phyloP scores from a whole-genome alignment of 106 monocot species.

The Xerophyta viscosa region DNA sequence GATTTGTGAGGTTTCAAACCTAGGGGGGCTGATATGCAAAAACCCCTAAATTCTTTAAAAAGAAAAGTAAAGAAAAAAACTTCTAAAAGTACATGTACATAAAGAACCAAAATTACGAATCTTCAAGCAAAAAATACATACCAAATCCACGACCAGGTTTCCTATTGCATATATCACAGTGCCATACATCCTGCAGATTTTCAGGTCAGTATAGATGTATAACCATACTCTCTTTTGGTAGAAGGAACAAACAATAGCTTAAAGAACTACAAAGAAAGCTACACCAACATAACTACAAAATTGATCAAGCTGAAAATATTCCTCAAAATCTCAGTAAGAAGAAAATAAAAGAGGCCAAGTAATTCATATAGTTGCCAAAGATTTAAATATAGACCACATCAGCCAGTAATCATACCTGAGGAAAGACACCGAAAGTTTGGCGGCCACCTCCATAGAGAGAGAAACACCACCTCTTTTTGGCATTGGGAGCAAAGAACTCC shows the following conservation, averaged over 20 bases:
- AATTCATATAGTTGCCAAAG: neutral
- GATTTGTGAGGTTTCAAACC: no score
- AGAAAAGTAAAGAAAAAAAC: neutral
- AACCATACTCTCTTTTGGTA: no score
- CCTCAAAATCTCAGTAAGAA: no score
- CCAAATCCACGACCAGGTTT: constrained; percentile 99
- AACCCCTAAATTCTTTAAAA: no score
- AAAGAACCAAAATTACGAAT: neutral
- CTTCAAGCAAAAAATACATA: constrained; percentile 26
- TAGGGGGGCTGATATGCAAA: no score
- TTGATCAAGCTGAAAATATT: neutral
- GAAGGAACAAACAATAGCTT: no score
- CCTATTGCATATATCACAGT: constrained; percentile 93
- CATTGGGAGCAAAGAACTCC: constrained; percentile 68
- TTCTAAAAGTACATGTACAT: no score
- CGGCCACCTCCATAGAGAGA: constrained; percentile 75
- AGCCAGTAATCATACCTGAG: constrained; percentile 37
- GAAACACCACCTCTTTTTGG: constrained; percentile 82
- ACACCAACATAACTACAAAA: neutral
- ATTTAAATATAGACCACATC: no score
- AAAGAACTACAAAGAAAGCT: no score
- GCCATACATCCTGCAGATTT: constrained; percentile 85
- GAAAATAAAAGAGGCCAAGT: no score
- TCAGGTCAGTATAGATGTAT: neutral
- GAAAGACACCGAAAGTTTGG: constrained; percentile 74